Percentiles rank a stretch among this genome's conserved stretches.
Evolutionary conservation across 306 rosid genomes (phyloP).

Genomic region (Vicia faba): DNA sequence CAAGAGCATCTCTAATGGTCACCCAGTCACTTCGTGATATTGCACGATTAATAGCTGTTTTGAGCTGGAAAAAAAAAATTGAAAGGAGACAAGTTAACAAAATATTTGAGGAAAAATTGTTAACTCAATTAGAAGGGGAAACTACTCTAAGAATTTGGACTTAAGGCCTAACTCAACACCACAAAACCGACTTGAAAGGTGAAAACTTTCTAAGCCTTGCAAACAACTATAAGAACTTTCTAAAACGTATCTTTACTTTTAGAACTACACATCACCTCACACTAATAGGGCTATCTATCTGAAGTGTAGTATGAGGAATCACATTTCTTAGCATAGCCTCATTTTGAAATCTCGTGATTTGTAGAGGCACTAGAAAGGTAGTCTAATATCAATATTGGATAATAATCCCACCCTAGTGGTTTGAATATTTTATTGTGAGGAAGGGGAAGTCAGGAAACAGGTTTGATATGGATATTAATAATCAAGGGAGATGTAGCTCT

Average conservation of each 20-base stretch:
- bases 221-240: neutral
- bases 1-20: constrained; percentile 96
- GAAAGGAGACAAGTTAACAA: constrained; percentile 10
- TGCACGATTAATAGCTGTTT: constrained; percentile 93
- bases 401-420: constrained; percentile 11
- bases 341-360: constrained; percentile 23
- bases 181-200: neutral
- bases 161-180: neutral
- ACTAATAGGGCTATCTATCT: neutral
- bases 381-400: constrained; percentile 13
- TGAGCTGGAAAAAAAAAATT: constrained; percentile 62
- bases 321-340: constrained; percentile 10
- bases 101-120: neutral
- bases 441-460: constrained; percentile 18
- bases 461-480: constrained; percentile 16
- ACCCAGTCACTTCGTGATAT: constrained; percentile 77
- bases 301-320: neutral
- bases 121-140: constrained; percentile 7
- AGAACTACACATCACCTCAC: constrained; percentile 9
- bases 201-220: neutral
- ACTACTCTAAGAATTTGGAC: neutral
- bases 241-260: neutral
- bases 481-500: constrained; percentile 23
- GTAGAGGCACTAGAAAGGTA: constrained; percentile 14
- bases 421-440: constrained; percentile 1